Evolutionary conservation across 2,329 filamentous ascomycete species (phyloP).

Genomic region (Diaporthe helianthi): DNA sequence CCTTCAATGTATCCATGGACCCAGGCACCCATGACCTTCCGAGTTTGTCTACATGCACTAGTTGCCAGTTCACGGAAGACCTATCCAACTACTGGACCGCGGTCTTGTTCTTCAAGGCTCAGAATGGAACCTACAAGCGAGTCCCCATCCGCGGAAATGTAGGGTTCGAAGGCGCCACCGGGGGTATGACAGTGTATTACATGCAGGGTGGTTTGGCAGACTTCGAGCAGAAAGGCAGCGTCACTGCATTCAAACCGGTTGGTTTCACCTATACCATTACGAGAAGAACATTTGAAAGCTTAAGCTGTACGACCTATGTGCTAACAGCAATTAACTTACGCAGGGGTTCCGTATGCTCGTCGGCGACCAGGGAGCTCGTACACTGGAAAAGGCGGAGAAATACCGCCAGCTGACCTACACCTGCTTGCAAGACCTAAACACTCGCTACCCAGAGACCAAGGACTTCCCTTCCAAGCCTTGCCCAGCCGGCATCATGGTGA

Average conservation of each 20-base stretch:
- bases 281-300: constrained; percentile 1
- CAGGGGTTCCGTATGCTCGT: constrained; percentile 52
- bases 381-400: constrained; percentile 43
- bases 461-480: constrained; percentile 50
- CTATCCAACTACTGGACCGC: constrained; percentile 46
- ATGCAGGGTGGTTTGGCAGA: constrained; percentile 48
- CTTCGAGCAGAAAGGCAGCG: constrained; percentile 47
- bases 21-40: constrained; percentile 40
- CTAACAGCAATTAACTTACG: constrained; percentile 4
- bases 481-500: constrained; percentile 52
- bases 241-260: constrained; percentile 48
- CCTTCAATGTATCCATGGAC: constrained; percentile 41
- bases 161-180: constrained; percentile 41
- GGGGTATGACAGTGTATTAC: constrained; percentile 53
- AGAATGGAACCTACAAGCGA: constrained; percentile 41
- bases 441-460: constrained; percentile 49
- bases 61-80: constrained; percentile 45
- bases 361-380: constrained; percentile 37
- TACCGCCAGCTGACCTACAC: constrained; percentile 47
- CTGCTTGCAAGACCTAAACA: constrained; percentile 49
- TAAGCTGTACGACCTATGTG: not conserved
- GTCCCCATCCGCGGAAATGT: constrained; percentile 39
- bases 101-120: constrained; percentile 38
- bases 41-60: constrained; percentile 44
- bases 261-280: not conserved